Conservation (phyloP, 305 asterid species). For the Lippia alba region DNA sequence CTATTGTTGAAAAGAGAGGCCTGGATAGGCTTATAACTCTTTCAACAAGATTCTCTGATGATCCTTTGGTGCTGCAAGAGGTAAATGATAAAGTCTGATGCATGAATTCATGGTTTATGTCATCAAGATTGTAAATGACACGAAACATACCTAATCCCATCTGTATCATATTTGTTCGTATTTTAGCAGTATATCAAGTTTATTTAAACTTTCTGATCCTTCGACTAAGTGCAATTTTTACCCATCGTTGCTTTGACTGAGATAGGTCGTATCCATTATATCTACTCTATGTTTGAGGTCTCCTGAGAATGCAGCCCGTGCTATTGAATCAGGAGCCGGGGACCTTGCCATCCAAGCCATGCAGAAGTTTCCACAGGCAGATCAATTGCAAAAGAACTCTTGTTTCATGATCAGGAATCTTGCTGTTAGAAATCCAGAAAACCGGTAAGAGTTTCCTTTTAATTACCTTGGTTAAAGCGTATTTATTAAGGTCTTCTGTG, state of each 20-base stretch:
- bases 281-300: constrained; percentile 82
- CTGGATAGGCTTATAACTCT: constrained; percentile 74
- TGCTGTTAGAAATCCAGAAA: constrained; percentile 86
- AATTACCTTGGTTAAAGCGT: background rate
- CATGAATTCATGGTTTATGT: constrained; percentile 12
- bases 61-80: constrained; percentile 85
- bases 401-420: constrained; percentile 96
- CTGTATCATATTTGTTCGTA: background rate
- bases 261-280: constrained; percentile 74
- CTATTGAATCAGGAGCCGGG: constrained; percentile 94
- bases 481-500: constrained; percentile 1
- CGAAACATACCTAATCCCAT: background rate
- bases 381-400: constrained; percentile 73
- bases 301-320: constrained; percentile 79
- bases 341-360: constrained; percentile 85
- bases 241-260: constrained; percentile 24
- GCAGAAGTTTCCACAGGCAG: constrained; percentile 77
- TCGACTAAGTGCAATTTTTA: background rate
- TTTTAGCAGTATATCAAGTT: too few species aligned
- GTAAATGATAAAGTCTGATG: constrained; percentile 41
- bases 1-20: constrained; percentile 82
- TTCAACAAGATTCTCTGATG: constrained; percentile 74
- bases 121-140: background rate
- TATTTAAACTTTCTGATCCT: too few species aligned
- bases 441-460: constrained; percentile 51